Base-by-base conservation (phyloP, 139 green algal species). In the Chlorella sorokiniana region DNA sequence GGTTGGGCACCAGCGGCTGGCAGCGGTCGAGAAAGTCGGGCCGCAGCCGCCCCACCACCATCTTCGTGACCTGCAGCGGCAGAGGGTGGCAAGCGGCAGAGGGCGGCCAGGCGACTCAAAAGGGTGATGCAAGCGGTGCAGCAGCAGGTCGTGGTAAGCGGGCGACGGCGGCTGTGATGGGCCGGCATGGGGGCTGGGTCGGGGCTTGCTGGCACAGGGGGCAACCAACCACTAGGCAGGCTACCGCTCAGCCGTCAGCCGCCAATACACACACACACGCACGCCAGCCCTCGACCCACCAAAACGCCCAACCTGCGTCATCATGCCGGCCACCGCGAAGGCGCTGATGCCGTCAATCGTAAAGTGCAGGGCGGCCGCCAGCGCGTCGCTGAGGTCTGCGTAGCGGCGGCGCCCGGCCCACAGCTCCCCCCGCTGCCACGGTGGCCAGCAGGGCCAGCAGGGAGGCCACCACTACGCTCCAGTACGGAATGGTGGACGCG, bases 331-430 rank as follows among this genome's bases (percentile, higher is more conserved):
- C 23, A 87, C 71, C 1, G 71, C 42, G 33, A 84, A 86, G 35
- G 85, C 81, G 40, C 62, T 65, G 33, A 84, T 44, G 67, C 33
- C 59, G 18, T 87, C 87, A 22, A 91, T 51, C 33, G 86, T 31
- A 42, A 91, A 86, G 68, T 88, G 78, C n/a, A 90, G 74, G 25
- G 38, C 29, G 27, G 80, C 80, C 3, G 86, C 67, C 40, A 86
- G n/a, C 0, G 69, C 87, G 22, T 75, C 65, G 5, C 59, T 76
- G 45, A 76, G 42, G 8, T 41, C 45, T 0, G 37, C 31, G n/a
- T 71, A 44, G 27, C 33, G 40, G 56, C 33, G 44, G 2, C 48
- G 33, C 18, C 16, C 69, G 71, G 85, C 41, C 35, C 37, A 38
- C n/a, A 87, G 56, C 70, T 85, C 71, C 10, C 16, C n/a, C 29